Conservation (phyloP, 768 basidiomycete species). For the Leccinellum albellum region DNA sequence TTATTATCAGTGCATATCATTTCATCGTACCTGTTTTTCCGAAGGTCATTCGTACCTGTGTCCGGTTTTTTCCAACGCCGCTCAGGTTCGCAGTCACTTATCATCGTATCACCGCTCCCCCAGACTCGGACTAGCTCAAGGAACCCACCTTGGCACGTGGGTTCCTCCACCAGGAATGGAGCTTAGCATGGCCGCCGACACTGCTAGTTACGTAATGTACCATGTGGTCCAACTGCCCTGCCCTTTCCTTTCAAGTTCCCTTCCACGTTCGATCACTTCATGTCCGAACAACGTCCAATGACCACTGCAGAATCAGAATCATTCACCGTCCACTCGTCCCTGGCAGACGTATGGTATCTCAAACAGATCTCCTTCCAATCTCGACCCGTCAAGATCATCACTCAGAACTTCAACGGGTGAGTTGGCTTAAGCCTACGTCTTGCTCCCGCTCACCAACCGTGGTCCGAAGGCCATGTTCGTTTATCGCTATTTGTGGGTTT, state of each 20-base stretch:
- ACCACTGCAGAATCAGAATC: neutral
- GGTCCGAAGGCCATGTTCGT: conserved; percentile 79
- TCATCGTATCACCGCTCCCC: neutral
- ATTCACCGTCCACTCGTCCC: conserved; percentile 22
- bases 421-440: conserved; percentile 19
- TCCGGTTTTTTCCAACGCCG: neutral
- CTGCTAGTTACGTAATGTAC: neutral
- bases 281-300: conserved; percentile 14
- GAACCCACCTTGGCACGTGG: neutral
- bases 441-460: neutral
- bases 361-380: conserved; percentile 58
- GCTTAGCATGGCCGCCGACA: neutral
- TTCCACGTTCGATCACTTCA: conserved; percentile 1
- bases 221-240: neutral
- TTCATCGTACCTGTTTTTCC: neutral
- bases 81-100: neutral
- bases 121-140: neutral
- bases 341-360: conserved; percentile 70
- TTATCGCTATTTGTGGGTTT: conserved; percentile 77
- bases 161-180: neutral
- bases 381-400: conserved; percentile 56
- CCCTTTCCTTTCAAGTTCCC: neutral
- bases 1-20: too few species aligned
- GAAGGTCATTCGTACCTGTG: neutral
- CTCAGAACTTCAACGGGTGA: conserved; percentile 82